Percentiles rank a stretch among this genome's conserved stretches.
These are phyloP conservation scores for Mycosphaerella arachidis DNA, from an alignment of 2,329 filamentous ascomycete species.

Conservation along the genomic window DNA sequence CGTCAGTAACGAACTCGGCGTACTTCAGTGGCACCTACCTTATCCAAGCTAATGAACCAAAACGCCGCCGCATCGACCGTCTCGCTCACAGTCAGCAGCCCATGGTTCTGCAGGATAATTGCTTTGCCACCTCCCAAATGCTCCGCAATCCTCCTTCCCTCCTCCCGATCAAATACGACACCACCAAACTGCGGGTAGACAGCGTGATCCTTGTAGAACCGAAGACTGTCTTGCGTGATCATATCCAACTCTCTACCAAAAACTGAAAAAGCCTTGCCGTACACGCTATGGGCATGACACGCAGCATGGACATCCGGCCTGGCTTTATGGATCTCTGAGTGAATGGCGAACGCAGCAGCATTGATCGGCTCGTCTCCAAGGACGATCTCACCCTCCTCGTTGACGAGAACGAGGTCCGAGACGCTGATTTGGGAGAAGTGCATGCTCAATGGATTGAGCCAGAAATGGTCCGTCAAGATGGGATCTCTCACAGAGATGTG, in stretches of 20 bases:
- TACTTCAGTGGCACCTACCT: conserved; percentile 13
- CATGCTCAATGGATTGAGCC: conserved; percentile 41
- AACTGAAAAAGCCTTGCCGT: conserved; percentile 45
- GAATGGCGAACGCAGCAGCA: conserved; percentile 44
- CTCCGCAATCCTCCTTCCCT: conserved; percentile 41
- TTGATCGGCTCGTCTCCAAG: conserved; percentile 43
- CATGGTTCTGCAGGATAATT: conserved; percentile 41
- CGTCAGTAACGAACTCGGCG: not conserved
- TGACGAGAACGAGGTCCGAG: conserved; percentile 43
- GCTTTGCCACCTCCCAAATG: conserved; percentile 38
- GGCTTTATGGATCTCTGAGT: conserved; percentile 38
- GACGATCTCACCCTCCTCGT: conserved; percentile 41
- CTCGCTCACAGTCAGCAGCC: conserved; percentile 40
- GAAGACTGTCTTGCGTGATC: conserved; percentile 45
- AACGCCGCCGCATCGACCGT: conserved; percentile 44
- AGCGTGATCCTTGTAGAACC: conserved; percentile 40
- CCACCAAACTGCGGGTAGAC: conserved; percentile 46
- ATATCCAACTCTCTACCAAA: conserved; percentile 46
- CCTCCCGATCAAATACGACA: conserved; percentile 41
- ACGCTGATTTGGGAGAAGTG: conserved; percentile 43
- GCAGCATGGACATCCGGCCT: conserved; percentile 41
- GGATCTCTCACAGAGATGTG: conserved; percentile 42
- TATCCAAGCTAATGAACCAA: conserved; percentile 44
- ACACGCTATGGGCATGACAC: conserved; percentile 42
- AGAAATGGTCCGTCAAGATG: conserved; percentile 33